phyloP scores from a whole-genome alignment of 1,139 yeast genomes.

The Martiniozyma asiatica region DNA sequence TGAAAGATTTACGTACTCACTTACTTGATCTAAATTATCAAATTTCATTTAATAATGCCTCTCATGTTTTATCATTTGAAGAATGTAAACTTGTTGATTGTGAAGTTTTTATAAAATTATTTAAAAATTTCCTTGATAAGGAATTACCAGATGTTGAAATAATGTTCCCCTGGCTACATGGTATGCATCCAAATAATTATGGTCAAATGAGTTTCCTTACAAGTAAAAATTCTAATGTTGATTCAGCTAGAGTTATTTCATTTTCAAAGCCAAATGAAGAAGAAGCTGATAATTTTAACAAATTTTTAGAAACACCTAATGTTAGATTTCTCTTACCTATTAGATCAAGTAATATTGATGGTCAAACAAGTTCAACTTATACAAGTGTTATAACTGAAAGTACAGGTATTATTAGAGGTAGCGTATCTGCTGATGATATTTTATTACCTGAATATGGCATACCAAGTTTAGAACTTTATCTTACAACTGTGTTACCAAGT shows the following conservation, averaged over 20 bases:
- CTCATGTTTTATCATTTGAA: constrained; percentile 6
- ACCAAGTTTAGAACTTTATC: constrained; percentile 24
- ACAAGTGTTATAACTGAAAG: constrained; percentile 29
- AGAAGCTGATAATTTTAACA: background rate
- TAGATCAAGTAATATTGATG: constrained; percentile 27
- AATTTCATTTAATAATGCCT: too few species aligned
- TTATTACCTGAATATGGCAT: constrained; percentile 31
- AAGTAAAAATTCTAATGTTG: constrained; percentile 6
- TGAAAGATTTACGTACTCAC: too few species aligned
- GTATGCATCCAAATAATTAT: constrained; percentile 41
- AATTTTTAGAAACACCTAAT: constrained; percentile 8
- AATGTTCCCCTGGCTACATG: constrained; percentile 91
- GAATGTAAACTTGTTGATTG: constrained; percentile 15
- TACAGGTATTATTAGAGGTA: constrained; percentile 46
- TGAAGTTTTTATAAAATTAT: constrained; percentile 21
- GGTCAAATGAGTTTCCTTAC: constrained; percentile 31
- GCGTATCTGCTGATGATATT: constrained; percentile 49
- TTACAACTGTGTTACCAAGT: constrained; percentile 10
- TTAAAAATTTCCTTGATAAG: constrained; percentile 35
- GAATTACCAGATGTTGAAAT: constrained; percentile 54
- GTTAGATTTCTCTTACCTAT: constrained; percentile 33
- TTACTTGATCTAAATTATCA: too few species aligned
- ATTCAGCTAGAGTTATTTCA: constrained; percentile 8
- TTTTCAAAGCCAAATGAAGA: constrained; percentile 8
- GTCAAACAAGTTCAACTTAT: constrained; percentile 16